phyloP scores from a whole-genome alignment of 2,329 filamentous ascomycete species.

The Colletotrichum melonis region DNA sequence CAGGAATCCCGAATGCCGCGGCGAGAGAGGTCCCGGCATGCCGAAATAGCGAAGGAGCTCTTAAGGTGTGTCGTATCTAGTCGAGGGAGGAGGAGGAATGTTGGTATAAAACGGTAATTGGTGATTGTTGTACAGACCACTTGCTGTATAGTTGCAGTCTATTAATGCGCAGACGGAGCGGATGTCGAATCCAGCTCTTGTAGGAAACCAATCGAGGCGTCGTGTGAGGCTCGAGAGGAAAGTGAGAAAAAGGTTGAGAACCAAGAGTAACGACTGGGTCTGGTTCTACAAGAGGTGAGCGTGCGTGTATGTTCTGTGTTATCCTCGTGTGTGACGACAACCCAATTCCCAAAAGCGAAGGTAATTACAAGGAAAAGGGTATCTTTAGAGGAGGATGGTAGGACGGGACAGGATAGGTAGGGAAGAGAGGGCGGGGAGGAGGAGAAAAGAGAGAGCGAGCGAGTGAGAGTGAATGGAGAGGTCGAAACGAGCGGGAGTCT shows the following conservation, averaged over 20 bases:
- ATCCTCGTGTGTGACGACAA: slow-evolving; percentile 17
- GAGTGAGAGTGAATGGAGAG: slow-evolving; percentile 5
- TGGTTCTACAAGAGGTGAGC: slow-evolving; percentile 13
- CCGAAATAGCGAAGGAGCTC: slow-evolving; percentile 15
- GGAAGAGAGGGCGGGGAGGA: slow-evolving; percentile 14
- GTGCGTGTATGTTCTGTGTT: slow-evolving; percentile 6
- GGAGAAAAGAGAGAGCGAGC: slow-evolving; percentile 15
- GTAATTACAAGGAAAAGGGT: slow-evolving; percentile 36
- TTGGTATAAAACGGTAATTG: neutral
- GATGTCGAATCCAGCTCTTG: slow-evolving; percentile 32
- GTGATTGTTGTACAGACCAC: neutral
- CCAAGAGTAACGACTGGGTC: slow-evolving; percentile 17
- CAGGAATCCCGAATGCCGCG: slow-evolving; percentile 57
- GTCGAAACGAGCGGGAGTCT: slow-evolving; percentile 32
- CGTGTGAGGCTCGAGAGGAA: slow-evolving; percentile 4
- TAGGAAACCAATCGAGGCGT: slow-evolving; percentile 5
- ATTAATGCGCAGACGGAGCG: slow-evolving; percentile 22
- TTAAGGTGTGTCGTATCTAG: neutral
- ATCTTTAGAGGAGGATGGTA: slow-evolving; percentile 19
- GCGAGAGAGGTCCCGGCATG: slow-evolving; percentile 46
- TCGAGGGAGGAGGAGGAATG: slow-evolving; percentile 23
- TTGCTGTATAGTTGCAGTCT: slow-evolving; percentile 14
- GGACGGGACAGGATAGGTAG: slow-evolving; percentile 10
- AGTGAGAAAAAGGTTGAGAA: neutral
- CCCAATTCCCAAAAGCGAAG: slow-evolving; percentile 24